A percentile compares a stretch with the other conserved stretches of the same genome.
These are phyloP conservation scores for Diospyros lotus DNA, from an alignment of 148 eudicot genomes.

Conservation along the genomic window DNA sequence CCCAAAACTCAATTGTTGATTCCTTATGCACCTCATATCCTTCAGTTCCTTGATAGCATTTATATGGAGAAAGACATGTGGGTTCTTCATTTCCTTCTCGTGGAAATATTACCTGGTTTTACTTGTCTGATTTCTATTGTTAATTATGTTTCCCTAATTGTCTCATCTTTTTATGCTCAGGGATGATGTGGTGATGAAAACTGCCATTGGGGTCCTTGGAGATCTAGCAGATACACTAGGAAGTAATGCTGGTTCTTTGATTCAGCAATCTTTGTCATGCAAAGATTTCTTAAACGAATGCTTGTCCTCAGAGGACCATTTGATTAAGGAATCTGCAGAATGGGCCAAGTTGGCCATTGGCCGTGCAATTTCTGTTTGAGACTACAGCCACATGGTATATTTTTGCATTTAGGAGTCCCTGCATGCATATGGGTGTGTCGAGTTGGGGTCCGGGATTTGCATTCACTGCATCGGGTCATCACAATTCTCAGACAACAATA, in stretches of 20 bases:
- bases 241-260: constrained; percentile 66
- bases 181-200: constrained; percentile 92
- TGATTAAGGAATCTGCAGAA: constrained; percentile 94
- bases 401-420: constrained; percentile 51
- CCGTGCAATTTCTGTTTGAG: constrained; percentile 72
- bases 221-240: constrained; percentile 95
- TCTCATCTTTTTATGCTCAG: constrained; percentile 28
- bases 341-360: constrained; percentile 88
- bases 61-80: constrained; percentile 90
- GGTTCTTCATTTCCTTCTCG: constrained; percentile 26
- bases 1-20: constrained; percentile 68
- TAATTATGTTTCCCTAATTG: neutral
- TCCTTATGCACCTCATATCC: constrained; percentile 70
- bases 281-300: constrained; percentile 77
- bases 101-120: neutral
- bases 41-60: constrained; percentile 77
- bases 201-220: constrained; percentile 93
- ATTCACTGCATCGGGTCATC: constrained; percentile 60
- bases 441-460: constrained; percentile 54
- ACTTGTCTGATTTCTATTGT: neutral
- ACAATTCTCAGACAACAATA: constrained; percentile 59
- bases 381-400: constrained; percentile 36
- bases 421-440: constrained; percentile 77
- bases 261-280: constrained; percentile 82
- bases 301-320: constrained; percentile 76